phyloP scores from a whole-genome alignment of 495 filamentous ascomycete species.

The Trichocladium antarcticum region DNA sequence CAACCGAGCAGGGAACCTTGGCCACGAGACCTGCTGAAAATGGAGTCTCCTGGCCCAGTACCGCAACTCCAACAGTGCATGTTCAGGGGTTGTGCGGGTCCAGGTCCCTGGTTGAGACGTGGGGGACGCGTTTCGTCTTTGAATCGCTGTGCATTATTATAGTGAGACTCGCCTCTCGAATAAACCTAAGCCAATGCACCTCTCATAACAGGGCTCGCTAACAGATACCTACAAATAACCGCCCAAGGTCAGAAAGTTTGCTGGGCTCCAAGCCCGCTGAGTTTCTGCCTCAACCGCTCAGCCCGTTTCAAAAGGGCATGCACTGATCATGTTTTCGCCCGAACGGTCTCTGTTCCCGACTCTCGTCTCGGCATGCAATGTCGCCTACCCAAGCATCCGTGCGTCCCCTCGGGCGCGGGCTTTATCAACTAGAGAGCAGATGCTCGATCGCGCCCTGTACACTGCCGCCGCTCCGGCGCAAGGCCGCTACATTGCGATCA shows the following conservation, averaged over 20 bases:
- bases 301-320: too few relatives aligned
- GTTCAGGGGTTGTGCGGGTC: neutral
- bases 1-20: neutral
- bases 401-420: neutral
- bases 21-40: constrained; percentile 12
- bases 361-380: neutral
- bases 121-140: neutral
- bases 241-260: neutral
- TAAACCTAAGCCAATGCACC: neutral
- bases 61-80: neutral
- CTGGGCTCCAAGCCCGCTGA: neutral
- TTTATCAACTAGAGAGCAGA: constrained; percentile 35
- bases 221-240: neutral
- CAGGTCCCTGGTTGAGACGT: neutral
- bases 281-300: neutral
- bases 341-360: neutral
- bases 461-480: constrained; percentile 82
- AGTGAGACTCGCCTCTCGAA: neutral
- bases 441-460: constrained; percentile 93
- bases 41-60: neutral
- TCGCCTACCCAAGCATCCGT: neutral
- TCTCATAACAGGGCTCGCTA: neutral
- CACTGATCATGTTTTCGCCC: neutral
- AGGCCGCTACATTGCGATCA: constrained; percentile 77
- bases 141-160: neutral